A percentile compares a stretch with the other conserved stretches of the same genome.
phyloP scores from a whole-genome alignment of 83 land plant genomes.

The Diphasiastrum complanatum region DNA sequence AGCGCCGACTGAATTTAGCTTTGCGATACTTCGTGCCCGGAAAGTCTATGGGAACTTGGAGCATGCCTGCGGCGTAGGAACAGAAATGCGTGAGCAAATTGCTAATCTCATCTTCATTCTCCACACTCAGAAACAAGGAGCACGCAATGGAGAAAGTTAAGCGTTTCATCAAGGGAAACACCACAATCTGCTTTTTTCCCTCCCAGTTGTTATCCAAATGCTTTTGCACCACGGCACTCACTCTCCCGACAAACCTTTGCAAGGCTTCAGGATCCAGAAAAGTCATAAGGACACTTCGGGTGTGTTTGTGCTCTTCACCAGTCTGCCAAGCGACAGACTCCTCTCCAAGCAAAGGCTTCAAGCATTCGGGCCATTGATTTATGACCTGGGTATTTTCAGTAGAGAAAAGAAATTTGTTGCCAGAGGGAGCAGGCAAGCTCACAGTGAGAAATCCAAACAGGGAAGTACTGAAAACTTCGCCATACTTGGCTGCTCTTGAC shows the following conservation, averaged over 20 bases:
- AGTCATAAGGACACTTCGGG: slow-evolving; percentile 2
- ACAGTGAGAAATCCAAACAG: too few species aligned
- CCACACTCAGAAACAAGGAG: neutral
- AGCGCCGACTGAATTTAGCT: neutral
- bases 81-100: neutral
- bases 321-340: neutral
- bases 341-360: too few species aligned
- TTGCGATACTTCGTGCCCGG: slow-evolving; percentile 20
- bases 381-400: too few species aligned
- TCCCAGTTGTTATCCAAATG: slow-evolving; percentile 14
- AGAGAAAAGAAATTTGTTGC: too few species aligned
- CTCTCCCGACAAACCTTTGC: neutral
- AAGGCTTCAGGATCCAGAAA: slow-evolving; percentile 6
- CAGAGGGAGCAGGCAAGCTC: too few species aligned
- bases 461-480: too few species aligned
- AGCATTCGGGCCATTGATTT: too few species aligned
- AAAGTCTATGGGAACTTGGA: slow-evolving; percentile 21
- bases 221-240: neutral
- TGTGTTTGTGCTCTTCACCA: neutral
- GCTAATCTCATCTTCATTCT: neutral
- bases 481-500: too few species aligned
- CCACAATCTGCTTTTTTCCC: slow-evolving; percentile 4
- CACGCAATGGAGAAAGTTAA: slow-evolving; percentile 6
- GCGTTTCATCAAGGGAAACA: neutral
- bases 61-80: neutral